Conservation (phyloP, 352 stramenopile species). For the Phytopythium delawarense region DNA sequence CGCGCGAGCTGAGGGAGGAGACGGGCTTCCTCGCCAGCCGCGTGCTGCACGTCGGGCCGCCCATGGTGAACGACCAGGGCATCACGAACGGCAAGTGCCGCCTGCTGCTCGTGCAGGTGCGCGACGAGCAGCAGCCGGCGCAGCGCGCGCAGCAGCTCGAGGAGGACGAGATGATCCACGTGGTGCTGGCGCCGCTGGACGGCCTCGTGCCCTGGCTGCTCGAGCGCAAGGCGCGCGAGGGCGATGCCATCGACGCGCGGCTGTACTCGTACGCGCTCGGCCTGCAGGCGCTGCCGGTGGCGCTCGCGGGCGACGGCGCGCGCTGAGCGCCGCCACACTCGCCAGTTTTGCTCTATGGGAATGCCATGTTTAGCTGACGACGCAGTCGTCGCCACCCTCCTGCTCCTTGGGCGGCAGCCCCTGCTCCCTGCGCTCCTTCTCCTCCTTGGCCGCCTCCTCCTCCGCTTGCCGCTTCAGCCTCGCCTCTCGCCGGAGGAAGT, state of each 20-base stretch:
- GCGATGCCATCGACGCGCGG: slow-evolving; percentile 48
- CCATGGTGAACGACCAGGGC: slow-evolving; percentile 80
- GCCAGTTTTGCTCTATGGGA: background rate
- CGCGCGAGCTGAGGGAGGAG: slow-evolving; percentile 87
- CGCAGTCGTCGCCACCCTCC: slow-evolving; percentile 14
- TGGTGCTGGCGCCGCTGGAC: slow-evolving; percentile 53
- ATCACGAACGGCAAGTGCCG: slow-evolving; percentile 73
- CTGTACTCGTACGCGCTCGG: slow-evolving; percentile 61
- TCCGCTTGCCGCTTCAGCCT: slow-evolving; percentile 47
- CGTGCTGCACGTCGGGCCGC: slow-evolving; percentile 65
- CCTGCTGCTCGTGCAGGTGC: slow-evolving; percentile 58
- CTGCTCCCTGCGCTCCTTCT: slow-evolving; percentile 8
- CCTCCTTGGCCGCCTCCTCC: slow-evolving; percentile 18
- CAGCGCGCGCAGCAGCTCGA: slow-evolving; percentile 44
- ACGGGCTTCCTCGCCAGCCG: slow-evolving; percentile 78
- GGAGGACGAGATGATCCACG: slow-evolving; percentile 67
- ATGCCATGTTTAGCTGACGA: slow-evolving; percentile 17
- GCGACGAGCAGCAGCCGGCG: slow-evolving; percentile 29
- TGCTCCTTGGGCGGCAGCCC: slow-evolving; percentile 10
- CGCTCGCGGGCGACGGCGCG: slow-evolving; percentile 4
- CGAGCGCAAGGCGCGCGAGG: slow-evolving; percentile 25
- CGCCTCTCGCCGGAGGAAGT: slow-evolving; percentile 71
- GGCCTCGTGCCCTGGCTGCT: slow-evolving; percentile 63
- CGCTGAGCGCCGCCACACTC: background rate
- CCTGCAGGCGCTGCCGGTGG: slow-evolving; percentile 28